Evolutionary conservation across 306 rosid genomes (phyloP).

Genomic region (Sesbania bispinosa): DNA sequence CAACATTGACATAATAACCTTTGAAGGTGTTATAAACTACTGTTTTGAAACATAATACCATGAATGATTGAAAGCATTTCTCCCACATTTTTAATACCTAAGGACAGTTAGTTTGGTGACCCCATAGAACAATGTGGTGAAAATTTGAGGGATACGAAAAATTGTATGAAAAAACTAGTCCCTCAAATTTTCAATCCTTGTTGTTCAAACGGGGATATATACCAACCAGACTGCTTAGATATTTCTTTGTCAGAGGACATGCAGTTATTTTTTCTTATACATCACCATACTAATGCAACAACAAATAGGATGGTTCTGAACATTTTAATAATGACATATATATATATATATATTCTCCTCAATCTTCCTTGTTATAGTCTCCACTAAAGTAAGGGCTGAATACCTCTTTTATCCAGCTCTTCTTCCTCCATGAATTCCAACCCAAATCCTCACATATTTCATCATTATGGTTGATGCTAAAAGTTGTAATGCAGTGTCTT

Average conservation of each 20-base stretch:
- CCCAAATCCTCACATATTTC: slow-evolving; percentile 73
- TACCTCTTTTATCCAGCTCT: slow-evolving; percentile 56
- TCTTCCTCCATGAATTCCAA: slow-evolving; percentile 73
- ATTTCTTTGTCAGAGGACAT: not conserved
- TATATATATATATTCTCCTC: slow-evolving; percentile 1
- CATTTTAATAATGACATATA: too few species aligned
- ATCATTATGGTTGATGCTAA: slow-evolving; percentile 60
- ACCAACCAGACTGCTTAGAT: not conserved
- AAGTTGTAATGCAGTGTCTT: slow-evolving; percentile 65
- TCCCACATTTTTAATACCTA: too few species aligned
- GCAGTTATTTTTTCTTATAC: slow-evolving; percentile 25
- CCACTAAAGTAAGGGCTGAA: slow-evolving; percentile 51
- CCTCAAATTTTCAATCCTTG: not conserved
- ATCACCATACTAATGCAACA: not conserved
- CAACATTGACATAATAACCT: not conserved
- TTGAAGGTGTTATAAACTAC: not conserved
- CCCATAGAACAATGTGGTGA: too few species aligned
- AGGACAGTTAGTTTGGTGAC: too few species aligned
- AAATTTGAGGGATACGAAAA: not conserved
- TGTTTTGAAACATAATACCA: not conserved
- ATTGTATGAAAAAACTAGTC: slow-evolving; percentile 25
- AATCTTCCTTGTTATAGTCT: slow-evolving; percentile 44
- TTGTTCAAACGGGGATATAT: not conserved
- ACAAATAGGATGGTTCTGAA: not conserved
- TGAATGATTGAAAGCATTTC: not conserved